Base-by-base conservation (phyloP, 1,139 yeast genomes). In the Meyerozyma sp. region DNA sequence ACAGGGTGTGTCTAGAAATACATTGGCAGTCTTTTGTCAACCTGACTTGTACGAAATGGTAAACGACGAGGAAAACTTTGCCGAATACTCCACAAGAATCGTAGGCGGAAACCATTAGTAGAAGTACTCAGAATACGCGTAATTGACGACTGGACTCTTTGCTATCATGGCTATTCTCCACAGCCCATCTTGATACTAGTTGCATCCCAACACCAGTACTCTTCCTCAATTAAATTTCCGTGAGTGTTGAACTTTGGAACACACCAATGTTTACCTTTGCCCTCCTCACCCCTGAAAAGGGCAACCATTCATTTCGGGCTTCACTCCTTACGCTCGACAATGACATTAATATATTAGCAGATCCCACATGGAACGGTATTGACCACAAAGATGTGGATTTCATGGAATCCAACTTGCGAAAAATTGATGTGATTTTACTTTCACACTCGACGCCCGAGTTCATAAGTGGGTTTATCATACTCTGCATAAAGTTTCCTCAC, bases 401-500 rank as follows among this genome's bases (percentile, higher is more conserved):
- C 73, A 62, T 81, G 70, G 64, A 66, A 60, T 42, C 60, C 63
- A 50, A 71, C 65, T 45, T 73, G 40, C 68, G 77, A 18, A 74
- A 77, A 32, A 73, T 84, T 5, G 89, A 88, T 55, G 65, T 85
- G 28, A 77, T 93, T 3, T 60, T 93, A 5, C 65, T 93, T 16
- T 90, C 98, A 1, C 98, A 93, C 57, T 84, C 97, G 1, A 84
- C 96, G 0, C 73, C 84, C 1, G 82, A 85, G 42, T 91, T 83
- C 57, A 56, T 89, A 4, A 94, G 97, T 37, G 96, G 96, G 0
- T 90, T 77, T 57, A 81, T 86, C 0, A 69, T 83, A 40, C 65
- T 93, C 28, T 79, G 87, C 53, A 65, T 73, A 47, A 75, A 75
- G 49, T 81, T 79, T 50, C 87, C 91, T 5, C 76, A 54, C 36